Base-by-base conservation (phyloP, 1,139 yeast genomes). In the Scheffersomyces cryptocercus region DNA sequence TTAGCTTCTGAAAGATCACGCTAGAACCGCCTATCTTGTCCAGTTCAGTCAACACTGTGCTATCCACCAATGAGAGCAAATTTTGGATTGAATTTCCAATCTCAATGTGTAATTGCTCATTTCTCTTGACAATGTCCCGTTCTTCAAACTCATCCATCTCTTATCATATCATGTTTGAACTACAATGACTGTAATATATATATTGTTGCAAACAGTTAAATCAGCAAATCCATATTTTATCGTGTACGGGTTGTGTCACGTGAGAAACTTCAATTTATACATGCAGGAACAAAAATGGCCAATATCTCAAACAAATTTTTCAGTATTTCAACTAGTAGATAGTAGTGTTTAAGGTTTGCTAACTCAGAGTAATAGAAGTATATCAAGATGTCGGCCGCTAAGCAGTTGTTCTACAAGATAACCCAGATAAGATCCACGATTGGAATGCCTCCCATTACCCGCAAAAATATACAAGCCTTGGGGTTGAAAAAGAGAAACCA, bases 391-490 rank as follows among this genome's bases (percentile, higher is more conserved):
- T 52, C 59, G 28, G 42, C 44, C 16, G 39, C 51, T 28, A 49
- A 48, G 29, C 50, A 55, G 37, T 51, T 52, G 53, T 54, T 59
- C 70, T 74, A 73, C 56, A 83, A 86, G 67, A 81, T 91, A 49
- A 84, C 90, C 16, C 91, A 89, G 58, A 70, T 77, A 42, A 79
- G 95, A 59, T 89, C 97, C 3, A 77, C 88, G 15, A 90, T 93
- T 51, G 97, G 97, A 1, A 75, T 89, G 60, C 96, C 97, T 16
- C 81, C 84, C 45, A 68, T 75, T 32, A 77, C 79, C 43, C 80
- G 85, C 51, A 79, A 79, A 49, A 83, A 90, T 20, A 80, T 89
- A 38, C 68, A 75, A 46, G 79, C 89, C 3, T 73, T 93, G 49
- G 98, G 98, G 0, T 80, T 93, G 46, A 78, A 75, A 44, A 84